Evolutionary conservation across 495 filamentous ascomycete genomes (phyloP).

Genomic region (Tuber indicum): DNA sequence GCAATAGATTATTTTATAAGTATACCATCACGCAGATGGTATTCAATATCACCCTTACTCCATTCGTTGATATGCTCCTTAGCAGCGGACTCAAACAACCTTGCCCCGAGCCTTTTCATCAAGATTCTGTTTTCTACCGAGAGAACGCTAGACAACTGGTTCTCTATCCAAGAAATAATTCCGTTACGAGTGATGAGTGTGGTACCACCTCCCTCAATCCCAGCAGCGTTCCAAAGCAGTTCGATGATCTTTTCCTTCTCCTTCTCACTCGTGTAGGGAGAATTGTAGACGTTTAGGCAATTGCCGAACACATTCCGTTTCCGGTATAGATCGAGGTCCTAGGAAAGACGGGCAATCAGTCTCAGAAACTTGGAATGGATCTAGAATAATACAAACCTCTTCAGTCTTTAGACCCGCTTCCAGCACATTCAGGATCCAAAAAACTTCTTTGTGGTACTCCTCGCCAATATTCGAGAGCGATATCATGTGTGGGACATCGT

Average conservation of each 20-base stretch:
- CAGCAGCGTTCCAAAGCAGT: slow-evolving; percentile 64
- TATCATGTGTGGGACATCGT: slow-evolving; percentile 71
- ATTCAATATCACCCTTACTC: slow-evolving; percentile 32
- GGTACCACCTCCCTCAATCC: slow-evolving; percentile 70
- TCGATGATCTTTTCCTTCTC: slow-evolving; percentile 63
- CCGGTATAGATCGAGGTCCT: slow-evolving; percentile 78
- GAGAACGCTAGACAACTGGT: slow-evolving; percentile 47
- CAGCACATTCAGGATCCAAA: slow-evolving; percentile 75
- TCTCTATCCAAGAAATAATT: slow-evolving; percentile 71
- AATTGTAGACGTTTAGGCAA: slow-evolving; percentile 63
- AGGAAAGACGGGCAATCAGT: background rate
- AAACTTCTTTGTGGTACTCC: slow-evolving; percentile 64
- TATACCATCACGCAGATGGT: slow-evolving; percentile 20
- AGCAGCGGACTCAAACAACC: slow-evolving; percentile 52
- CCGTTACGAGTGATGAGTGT: slow-evolving; percentile 80
- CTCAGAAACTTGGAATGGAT: background rate
- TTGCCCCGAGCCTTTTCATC: slow-evolving; percentile 54
- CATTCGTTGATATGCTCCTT: slow-evolving; percentile 38
- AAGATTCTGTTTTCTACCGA: slow-evolving; percentile 47
- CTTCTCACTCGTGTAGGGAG: slow-evolving; percentile 55
- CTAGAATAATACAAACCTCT: slow-evolving; percentile 44
- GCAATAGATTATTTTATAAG: slow-evolving; percentile 16
- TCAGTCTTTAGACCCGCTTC: slow-evolving; percentile 60
- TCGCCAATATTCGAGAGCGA: slow-evolving; percentile 62
- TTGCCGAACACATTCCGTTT: slow-evolving; percentile 72